Evolutionary conservation across 768 basidiomycete species (phyloP).

Genomic region (Pulveroboletus sp.): DNA sequence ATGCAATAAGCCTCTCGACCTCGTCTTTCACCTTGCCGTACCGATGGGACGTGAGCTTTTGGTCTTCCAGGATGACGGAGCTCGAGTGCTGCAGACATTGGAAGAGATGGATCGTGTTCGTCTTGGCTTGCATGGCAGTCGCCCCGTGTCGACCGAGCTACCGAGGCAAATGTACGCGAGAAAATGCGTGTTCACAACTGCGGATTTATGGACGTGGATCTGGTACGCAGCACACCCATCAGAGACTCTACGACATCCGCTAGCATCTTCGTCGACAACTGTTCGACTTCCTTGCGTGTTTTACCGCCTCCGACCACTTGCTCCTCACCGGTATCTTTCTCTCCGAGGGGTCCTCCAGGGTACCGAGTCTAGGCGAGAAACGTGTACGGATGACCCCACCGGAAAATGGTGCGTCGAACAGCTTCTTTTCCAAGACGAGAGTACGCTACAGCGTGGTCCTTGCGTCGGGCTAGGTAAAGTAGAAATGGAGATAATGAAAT

Average conservation of each 20-base stretch:
- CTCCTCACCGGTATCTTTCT: constrained; percentile 29
- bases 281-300: constrained; percentile 27
- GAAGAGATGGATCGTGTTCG: constrained; percentile 52
- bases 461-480: constrained; percentile 63
- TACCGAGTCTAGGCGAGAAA: constrained; percentile 31
- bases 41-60: constrained; percentile 48
- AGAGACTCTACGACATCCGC: constrained; percentile 83
- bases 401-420: constrained; percentile 44
- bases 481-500: too few relatives aligned
- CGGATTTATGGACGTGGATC: constrained; percentile 61
- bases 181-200: constrained; percentile 70
- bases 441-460: constrained; percentile 74
- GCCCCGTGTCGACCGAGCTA: constrained; percentile 31
- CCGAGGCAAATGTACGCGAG: constrained; percentile 64
- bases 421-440: constrained; percentile 63
- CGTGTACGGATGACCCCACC: constrained; percentile 64
- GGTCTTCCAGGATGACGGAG: constrained; percentile 56
- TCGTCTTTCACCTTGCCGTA: constrained; percentile 43
- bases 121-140: constrained; percentile 36
- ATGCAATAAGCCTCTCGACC: constrained; percentile 49
- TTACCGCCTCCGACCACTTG: constrained; percentile 20
- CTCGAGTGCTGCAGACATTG: constrained; percentile 74
- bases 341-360: constrained; percentile 22
- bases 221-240: constrained; percentile 75
- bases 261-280: constrained; percentile 74